Conservation (phyloP, 1,139 yeast genomes). For the Protomyces gravidus region DNA sequence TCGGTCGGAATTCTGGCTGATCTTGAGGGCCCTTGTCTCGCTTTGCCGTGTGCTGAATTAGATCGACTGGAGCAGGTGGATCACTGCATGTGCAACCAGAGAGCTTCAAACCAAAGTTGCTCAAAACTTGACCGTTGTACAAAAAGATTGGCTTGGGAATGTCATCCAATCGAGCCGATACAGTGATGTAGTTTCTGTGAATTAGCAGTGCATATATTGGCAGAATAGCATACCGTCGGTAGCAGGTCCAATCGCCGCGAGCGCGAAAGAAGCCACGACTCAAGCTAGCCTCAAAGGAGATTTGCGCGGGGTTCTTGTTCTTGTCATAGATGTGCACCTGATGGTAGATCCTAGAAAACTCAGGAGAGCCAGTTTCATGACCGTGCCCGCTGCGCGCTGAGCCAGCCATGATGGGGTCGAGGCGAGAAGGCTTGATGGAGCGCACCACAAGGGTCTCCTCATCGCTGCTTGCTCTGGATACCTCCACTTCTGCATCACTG, state of each 20-base stretch:
- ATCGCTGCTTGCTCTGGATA: background rate
- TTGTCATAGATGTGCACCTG: background rate
- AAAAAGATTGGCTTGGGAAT: conserved; percentile 1
- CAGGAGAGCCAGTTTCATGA: background rate
- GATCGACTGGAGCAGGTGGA: conserved; percentile 22
- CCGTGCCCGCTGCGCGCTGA: background rate
- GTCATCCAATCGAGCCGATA: background rate
- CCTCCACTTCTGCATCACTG: background rate
- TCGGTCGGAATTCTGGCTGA: conserved; percentile 16
- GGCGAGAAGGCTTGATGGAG: background rate
- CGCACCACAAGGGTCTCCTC: background rate
- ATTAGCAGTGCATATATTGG: background rate
- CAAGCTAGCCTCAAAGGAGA: background rate
- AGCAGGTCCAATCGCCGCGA: conserved; percentile 1
- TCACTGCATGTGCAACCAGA: conserved; percentile 2
- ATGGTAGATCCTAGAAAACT: background rate
- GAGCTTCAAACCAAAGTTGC: background rate
- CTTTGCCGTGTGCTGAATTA: conserved; percentile 27
- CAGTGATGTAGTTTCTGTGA: background rate
- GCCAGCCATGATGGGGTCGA: conserved; percentile 1
- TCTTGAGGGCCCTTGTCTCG: conserved; percentile 29
- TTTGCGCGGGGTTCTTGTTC: background rate
- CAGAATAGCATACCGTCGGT: background rate
- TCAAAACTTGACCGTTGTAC: background rate
- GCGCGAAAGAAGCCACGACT: conserved; percentile 3